These are phyloP conservation scores for Epicoccum sorghinum DNA, from an alignment of 2,329 filamentous ascomycete species.

Conservation along the genomic window DNA sequence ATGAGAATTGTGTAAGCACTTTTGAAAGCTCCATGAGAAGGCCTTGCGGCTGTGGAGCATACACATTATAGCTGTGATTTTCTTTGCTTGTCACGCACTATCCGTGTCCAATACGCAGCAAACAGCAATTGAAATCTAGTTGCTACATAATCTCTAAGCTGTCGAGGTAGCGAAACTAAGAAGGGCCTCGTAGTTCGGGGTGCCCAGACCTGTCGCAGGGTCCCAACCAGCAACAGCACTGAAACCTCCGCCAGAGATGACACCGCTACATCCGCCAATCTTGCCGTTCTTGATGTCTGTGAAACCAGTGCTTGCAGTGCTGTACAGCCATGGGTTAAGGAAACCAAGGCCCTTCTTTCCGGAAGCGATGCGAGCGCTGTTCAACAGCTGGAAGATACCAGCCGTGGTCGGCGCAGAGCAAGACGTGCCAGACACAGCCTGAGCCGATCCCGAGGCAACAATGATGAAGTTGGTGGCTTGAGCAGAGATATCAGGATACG, in stretches of 20 bases:
- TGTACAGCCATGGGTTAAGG: conserved; percentile 55
- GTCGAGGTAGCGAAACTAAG: conserved; percentile 36
- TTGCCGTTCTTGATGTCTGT: conserved; percentile 50
- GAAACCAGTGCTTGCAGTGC: conserved; percentile 40
- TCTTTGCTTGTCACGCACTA: too few relatives aligned
- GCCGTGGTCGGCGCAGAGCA: conserved; percentile 30
- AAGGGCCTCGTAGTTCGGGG: conserved; percentile 48
- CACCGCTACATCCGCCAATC: conserved; percentile 25
- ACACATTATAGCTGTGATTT: too few relatives aligned
- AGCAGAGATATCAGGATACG: conserved; percentile 59
- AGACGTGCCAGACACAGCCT: conserved; percentile 25
- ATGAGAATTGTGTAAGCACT: too few relatives aligned
- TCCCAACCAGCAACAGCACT: conserved; percentile 49
- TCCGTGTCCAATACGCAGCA: too few relatives aligned
- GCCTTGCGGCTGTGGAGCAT: too few relatives aligned
- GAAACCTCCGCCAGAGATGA: conserved; percentile 26
- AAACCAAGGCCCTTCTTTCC: conserved; percentile 59
- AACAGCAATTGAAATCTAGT: too few relatives aligned
- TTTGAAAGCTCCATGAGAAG: too few relatives aligned
- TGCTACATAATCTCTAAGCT: too few relatives aligned
- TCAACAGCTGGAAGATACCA: conserved; percentile 45
- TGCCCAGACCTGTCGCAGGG: conserved; percentile 57
- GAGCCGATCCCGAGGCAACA: conserved; percentile 21
- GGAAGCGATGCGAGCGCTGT: conserved; percentile 56
- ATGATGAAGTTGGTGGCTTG: conserved; percentile 47